Evolutionary conservation across 208 protist species (phyloP).

Genomic region (Crithidia fasciculata): DNA sequence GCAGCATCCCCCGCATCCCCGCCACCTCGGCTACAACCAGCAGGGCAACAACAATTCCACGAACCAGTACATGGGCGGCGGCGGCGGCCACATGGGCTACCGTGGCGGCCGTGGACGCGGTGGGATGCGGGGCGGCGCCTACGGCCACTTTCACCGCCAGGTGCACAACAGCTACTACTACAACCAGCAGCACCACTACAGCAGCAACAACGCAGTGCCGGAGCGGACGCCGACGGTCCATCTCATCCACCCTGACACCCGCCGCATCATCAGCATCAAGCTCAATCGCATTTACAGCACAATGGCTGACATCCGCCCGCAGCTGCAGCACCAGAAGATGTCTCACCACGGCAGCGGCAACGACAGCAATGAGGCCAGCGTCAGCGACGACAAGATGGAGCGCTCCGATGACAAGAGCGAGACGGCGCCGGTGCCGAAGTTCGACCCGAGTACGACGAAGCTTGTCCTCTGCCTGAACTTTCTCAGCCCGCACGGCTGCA

Average conservation of each 20-base stretch:
- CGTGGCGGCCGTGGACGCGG: constrained; percentile 22
- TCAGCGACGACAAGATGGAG: constrained; percentile 24
- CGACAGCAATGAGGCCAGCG: constrained; percentile 30
- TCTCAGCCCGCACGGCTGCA: constrained; percentile 52
- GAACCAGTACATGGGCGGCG: constrained; percentile 24
- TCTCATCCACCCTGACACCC: constrained; percentile 48
- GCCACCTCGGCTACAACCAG: constrained; percentile 24
- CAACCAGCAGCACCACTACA: constrained; percentile 57
- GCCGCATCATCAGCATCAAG: constrained; percentile 58
- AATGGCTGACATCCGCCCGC: constrained; percentile 49
- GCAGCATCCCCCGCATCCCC: constrained; percentile 18
- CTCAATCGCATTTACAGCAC: constrained; percentile 72
- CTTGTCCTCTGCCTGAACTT: constrained; percentile 62
- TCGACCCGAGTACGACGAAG: constrained; percentile 42
- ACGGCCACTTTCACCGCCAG: constrained; percentile 35
- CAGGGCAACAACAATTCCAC: constrained; percentile 36
- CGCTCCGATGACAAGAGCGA: constrained; percentile 25
- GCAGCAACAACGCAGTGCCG: constrained; percentile 74
- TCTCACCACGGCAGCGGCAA: constrained; percentile 3
- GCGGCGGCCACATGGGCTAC: constrained; percentile 8
- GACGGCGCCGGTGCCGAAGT: constrained; percentile 8
- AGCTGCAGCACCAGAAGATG: constrained; percentile 33
- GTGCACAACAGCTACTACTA: constrained; percentile 57
- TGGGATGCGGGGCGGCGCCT: constrained; percentile 24
- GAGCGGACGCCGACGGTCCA: constrained; percentile 70